Percentiles rank a stretch among this genome's conserved stretches.
phyloP scores from a whole-genome alignment of 345 rosid genomes.

The Corchorus capsularis region DNA sequence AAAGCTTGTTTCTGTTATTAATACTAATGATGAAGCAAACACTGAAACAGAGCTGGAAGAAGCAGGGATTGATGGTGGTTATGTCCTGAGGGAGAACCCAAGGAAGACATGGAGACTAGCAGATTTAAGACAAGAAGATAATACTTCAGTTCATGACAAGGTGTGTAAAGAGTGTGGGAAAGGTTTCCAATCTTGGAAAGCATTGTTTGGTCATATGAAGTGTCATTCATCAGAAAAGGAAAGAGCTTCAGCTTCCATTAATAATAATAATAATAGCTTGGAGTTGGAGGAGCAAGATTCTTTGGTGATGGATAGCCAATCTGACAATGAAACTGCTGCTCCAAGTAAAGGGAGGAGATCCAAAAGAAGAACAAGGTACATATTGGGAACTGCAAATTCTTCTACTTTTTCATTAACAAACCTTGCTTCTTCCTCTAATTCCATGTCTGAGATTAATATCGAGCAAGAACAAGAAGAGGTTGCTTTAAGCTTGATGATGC shows the following conservation, averaged over 20 bases:
- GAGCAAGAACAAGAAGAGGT: conserved; percentile 64
- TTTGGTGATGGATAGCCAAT: conserved; percentile 41
- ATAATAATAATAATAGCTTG: conserved; percentile 26
- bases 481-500: conserved; percentile 67
- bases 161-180: conserved; percentile 52
- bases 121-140: conserved; percentile 22
- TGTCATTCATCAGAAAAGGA: conserved; percentile 46
- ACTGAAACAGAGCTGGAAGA: not conserved
- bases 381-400: conserved; percentile 37
- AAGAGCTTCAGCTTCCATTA: conserved; percentile 10
- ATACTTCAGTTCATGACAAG: conserved; percentile 29
- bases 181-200: conserved; percentile 46
- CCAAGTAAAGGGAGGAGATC: conserved; percentile 46
- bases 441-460: conserved; percentile 38
- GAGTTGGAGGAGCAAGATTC: conserved; percentile 50
- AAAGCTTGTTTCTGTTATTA: conserved; percentile 33
- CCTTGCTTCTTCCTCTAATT: conserved; percentile 33
- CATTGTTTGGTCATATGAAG: conserved; percentile 47
- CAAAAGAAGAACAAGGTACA: conserved; percentile 44
- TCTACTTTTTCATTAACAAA: conserved; percentile 40
- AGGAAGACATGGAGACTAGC: conserved; percentile 51
- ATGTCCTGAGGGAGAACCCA: conserved; percentile 53
- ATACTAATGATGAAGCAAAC: conserved; percentile 5
- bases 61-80: conserved; percentile 24
- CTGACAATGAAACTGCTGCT: conserved; percentile 43